Conservation (phyloP, 768 basidiomycete species). For the Gelatoporia subvermispora region DNA sequence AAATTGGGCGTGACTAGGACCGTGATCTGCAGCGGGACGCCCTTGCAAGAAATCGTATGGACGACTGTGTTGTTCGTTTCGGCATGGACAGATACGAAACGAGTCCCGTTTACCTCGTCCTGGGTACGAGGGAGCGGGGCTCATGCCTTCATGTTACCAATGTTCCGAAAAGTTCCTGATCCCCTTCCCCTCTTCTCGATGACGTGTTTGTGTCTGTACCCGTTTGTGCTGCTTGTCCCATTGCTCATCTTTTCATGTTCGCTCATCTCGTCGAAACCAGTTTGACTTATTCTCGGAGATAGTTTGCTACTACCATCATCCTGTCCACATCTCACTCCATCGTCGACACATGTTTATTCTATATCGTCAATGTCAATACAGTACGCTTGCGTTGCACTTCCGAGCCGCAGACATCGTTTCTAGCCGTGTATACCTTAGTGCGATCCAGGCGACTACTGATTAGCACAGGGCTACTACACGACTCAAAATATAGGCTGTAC, state of each 20-base stretch:
- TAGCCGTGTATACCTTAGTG: neutral
- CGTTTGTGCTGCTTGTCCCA: slow-evolving; percentile 8
- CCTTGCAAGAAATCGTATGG: slow-evolving; percentile 1
- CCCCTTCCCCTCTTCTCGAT: neutral
- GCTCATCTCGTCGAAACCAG: slow-evolving; percentile 27
- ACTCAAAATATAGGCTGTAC: too few relatives aligned
- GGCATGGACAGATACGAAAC: slow-evolving; percentile 6
- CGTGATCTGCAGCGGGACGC: neutral
- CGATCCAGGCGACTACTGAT: neutral
- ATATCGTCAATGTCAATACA: slow-evolving; percentile 22
- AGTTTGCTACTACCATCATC: slow-evolving; percentile 21
- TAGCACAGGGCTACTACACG: neutral
- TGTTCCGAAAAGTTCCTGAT: neutral
- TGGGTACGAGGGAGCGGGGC: neutral
- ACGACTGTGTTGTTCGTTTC: slow-evolving; percentile 1
- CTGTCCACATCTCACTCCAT: slow-evolving; percentile 16
- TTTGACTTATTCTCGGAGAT: slow-evolving; percentile 29
- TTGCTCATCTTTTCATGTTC: slow-evolving; percentile 20
- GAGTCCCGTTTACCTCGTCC: neutral
- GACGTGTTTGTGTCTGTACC: neutral
- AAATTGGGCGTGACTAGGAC: slow-evolving; percentile 19
- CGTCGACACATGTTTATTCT: slow-evolving; percentile 28
- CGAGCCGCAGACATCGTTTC: neutral
- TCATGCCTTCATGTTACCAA: neutral
- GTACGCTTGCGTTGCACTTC: slow-evolving; percentile 10